Evolutionary conservation across 805 yeast species (phyloP), one percentile per base, ranked within the genome.

Genomic region (Wickerhamiella siamensis): DNA sequence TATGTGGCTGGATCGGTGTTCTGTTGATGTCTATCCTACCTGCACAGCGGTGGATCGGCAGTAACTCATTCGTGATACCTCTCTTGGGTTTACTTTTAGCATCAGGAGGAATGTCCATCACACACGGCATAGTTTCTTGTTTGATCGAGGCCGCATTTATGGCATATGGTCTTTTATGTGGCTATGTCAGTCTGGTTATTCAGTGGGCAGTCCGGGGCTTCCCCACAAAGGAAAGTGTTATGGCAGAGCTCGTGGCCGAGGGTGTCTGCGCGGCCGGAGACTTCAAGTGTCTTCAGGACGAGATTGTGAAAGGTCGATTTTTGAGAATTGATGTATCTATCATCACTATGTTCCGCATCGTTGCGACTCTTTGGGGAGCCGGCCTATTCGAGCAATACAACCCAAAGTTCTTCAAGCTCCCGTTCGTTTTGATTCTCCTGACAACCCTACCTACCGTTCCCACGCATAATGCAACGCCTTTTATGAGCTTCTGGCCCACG

Each of bases 351-450:
- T 46, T 57, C 27, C 56, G 51, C 0, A 36, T 51, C 40, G 34
- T 54, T 4, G 35, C 47, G 38, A 48, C 50, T n/a, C 37, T 49
- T 17, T 40, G 49, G 2, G 27, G 46, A 2, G 33, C 51, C 17
- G 49, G 52, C n/a, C 40, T 38, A n/a, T 32, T 50, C 18, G 49
- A 48, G 15, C 43, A 44, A 1, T 17, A 35, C 14, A 43, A 47
- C 31, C 31, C n/a, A 38, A 49, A 35, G 20, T 47, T 52, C 17
- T 50, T 49, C 19, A 46, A 45, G 29, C 37, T 51, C 2, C 52
- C 58, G 14, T 47, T 48, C 42, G 48, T 56, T 19, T 37, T 55
- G 5, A 53, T 54, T 14, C 41, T 49, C 5, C 51, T 59, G 14
- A 40, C 40, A 17, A 43, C 49, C 14, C 51, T 57, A 29, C 47